Conservation (phyloP, 371 early-diverging fungal species). For the Dinochytrium kinnereticum region DNA sequence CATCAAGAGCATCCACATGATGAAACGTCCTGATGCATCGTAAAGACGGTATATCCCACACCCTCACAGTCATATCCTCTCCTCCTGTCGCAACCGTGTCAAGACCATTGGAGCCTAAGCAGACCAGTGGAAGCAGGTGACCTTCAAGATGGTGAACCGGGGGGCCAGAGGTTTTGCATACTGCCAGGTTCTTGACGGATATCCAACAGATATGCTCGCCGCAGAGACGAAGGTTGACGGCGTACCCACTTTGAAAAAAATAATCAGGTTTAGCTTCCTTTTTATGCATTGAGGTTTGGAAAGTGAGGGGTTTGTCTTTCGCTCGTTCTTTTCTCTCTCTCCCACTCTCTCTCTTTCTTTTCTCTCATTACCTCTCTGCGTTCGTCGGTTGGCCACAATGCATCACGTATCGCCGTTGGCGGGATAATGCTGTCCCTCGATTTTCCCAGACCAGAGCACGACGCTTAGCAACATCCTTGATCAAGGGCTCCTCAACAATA, state of each 20-base stretch:
- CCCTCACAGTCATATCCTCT: slow-evolving; percentile 32
- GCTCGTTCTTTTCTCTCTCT: no score
- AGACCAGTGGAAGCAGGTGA: slow-evolving; percentile 30
- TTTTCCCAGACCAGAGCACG: neutral
- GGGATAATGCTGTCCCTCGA: neutral
- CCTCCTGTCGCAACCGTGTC: slow-evolving; percentile 31
- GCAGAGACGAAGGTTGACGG: slow-evolving; percentile 38
- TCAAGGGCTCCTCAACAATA: slow-evolving; percentile 16
- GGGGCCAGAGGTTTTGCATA: slow-evolving; percentile 27
- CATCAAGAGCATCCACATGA: slow-evolving; percentile 33
- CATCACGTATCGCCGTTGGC: slow-evolving; percentile 17
- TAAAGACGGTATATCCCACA: slow-evolving; percentile 24
- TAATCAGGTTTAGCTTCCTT: neutral
- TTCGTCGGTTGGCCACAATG: slow-evolving; percentile 39
- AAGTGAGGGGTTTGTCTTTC: no score
- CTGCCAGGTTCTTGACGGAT: slow-evolving; percentile 19
- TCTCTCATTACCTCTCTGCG: slow-evolving; percentile 33
- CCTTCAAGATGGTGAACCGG: slow-evolving; percentile 14
- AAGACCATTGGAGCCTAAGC: slow-evolving; percentile 29
- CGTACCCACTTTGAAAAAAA: slow-evolving; percentile 32
- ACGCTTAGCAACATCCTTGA: slow-evolving; percentile 1
- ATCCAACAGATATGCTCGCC: slow-evolving; percentile 36
- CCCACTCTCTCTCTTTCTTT: no score
- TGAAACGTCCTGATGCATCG: slow-evolving; percentile 20
- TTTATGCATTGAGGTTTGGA: no score